Evolutionary conservation across 768 basidiomycete genomes (phyloP).

Genomic region (Amanita exitialis): DNA sequence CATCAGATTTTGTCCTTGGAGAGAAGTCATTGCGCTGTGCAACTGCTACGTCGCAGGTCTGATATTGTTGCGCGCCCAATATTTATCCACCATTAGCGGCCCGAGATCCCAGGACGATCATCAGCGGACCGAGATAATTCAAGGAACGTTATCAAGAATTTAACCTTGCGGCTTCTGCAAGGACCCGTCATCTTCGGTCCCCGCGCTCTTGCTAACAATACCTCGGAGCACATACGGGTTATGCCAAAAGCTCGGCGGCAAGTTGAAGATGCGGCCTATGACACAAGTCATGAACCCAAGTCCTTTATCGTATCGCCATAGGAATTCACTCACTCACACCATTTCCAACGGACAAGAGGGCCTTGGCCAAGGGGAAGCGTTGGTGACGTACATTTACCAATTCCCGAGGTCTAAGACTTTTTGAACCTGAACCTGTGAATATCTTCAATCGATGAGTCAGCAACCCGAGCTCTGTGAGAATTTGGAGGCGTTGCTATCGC

Average conservation of each 20-base stretch:
- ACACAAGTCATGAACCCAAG: background rate
- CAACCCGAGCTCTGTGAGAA: background rate
- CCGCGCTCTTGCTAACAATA: slow-evolving; percentile 1
- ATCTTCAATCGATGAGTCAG: background rate
- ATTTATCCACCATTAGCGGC: background rate
- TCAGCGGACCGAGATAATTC: background rate
- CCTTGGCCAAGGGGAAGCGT: no score
- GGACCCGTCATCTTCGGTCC: background rate
- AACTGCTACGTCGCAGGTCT: background rate
- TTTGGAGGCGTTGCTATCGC: background rate
- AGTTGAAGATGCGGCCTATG: background rate
- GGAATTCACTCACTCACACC: no score
- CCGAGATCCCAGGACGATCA: background rate
- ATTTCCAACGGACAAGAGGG: no score
- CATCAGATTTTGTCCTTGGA: slow-evolving; percentile 26
- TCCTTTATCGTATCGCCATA: no score
- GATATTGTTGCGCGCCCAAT: background rate
- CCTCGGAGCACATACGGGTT: background rate
- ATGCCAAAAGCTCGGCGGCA: background rate
- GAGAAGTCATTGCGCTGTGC: background rate
- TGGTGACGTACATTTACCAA: no score
- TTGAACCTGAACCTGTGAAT: background rate
- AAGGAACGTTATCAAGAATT: background rate
- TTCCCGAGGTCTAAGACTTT: background rate
- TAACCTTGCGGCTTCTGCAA: background rate